Conservation (phyloP, 805 yeast species). For the Metschnikowia drakensbergensis region DNA sequence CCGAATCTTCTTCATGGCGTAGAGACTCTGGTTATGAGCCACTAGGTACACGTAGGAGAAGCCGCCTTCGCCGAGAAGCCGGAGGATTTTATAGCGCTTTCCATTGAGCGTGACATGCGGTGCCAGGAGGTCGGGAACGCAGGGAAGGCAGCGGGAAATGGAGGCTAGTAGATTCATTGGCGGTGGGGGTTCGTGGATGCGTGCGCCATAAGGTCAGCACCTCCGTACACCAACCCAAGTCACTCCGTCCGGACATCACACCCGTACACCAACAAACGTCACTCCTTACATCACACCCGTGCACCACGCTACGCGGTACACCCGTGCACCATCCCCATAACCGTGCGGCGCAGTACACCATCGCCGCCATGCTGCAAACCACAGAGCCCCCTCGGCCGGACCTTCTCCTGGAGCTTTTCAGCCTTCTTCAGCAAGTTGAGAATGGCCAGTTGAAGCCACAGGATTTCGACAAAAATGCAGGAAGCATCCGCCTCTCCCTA, state of each 20-base stretch:
- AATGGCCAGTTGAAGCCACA: slow-evolving; percentile 36
- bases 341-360: not conserved
- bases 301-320: not conserved
- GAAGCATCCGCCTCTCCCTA: slow-evolving; percentile 42
- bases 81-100: slow-evolving; percentile 55
- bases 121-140: slow-evolving; percentile 39
- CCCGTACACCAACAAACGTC: not conserved
- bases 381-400: slow-evolving; percentile 16
- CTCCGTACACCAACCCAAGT: not conserved
- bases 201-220: not conserved
- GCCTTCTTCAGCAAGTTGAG: slow-evolving; percentile 31
- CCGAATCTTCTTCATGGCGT: slow-evolving; percentile 80
- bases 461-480: slow-evolving; percentile 43
- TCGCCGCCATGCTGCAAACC: slow-evolving; percentile 2
- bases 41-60: slow-evolving; percentile 84
- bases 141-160: slow-evolving; percentile 38
- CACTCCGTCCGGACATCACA: not conserved
- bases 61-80: slow-evolving; percentile 87
- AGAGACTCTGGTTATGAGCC: slow-evolving; percentile 38
- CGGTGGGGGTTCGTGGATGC: not conserved
- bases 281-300: not conserved
- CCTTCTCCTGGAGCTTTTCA: slow-evolving; percentile 36
- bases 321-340: not conserved
- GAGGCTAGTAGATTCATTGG: slow-evolving; percentile 13
- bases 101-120: slow-evolving; percentile 64